These are phyloP conservation scores for Fusarium humuli DNA, from an alignment of 2,329 filamentous ascomycete species.

Conservation along the genomic window DNA sequence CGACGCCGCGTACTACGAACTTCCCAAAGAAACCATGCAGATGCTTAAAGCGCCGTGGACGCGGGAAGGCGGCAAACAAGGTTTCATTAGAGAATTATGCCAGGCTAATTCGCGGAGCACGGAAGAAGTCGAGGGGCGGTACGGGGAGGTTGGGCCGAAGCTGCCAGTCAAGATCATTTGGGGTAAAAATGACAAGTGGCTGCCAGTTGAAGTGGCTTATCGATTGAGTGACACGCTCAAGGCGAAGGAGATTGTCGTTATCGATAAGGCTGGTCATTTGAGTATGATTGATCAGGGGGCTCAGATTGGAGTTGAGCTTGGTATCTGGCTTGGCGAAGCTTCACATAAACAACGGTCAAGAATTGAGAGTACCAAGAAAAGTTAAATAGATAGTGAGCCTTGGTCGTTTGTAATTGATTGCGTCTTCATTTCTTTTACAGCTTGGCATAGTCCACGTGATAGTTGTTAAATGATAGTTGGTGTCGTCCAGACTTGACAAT, in stretches of 20 bases:
- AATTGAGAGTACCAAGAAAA: not conserved
- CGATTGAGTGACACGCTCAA: constrained; percentile 46
- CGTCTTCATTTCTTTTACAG: not conserved
- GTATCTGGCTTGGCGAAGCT: constrained; percentile 46
- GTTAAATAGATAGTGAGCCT: not conserved
- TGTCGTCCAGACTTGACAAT: not conserved
- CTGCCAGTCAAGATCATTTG: constrained; percentile 58
- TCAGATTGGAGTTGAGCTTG: constrained; percentile 54
- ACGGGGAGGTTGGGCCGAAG: constrained; percentile 50
- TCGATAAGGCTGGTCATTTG: constrained; percentile 56
- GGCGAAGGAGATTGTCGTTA: constrained; percentile 50
- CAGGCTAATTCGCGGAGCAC: constrained; percentile 44
- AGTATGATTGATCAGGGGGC: constrained; percentile 58
- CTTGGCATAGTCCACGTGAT: not conserved
- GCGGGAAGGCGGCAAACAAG: constrained; percentile 44
- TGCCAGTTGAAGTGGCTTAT: constrained; percentile 54
- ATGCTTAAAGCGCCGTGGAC: constrained; percentile 54
- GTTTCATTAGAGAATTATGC: constrained; percentile 56
- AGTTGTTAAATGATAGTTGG: not conserved
- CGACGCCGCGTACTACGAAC: constrained; percentile 50
- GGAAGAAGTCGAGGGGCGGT: constrained; percentile 52
- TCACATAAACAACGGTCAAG: not conserved
- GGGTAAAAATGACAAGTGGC: constrained; percentile 58
- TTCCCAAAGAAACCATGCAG: constrained; percentile 51
- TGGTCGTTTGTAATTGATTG: not conserved